These are phyloP conservation scores for Metschnikowia orientalis DNA, from an alignment of 805 yeast species.

Conservation along the genomic window DNA sequence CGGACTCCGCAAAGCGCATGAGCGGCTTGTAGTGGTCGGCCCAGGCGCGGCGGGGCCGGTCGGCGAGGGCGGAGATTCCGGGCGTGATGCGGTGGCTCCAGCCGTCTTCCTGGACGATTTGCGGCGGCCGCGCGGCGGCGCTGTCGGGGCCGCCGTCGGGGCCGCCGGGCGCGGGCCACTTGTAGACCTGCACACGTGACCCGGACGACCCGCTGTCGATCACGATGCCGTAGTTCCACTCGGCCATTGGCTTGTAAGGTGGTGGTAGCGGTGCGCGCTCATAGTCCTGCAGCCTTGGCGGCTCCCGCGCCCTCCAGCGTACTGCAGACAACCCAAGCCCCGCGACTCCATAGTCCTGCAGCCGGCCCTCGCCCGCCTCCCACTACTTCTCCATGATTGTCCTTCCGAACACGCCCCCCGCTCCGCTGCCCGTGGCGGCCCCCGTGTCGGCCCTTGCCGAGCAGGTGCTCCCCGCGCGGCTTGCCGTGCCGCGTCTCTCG, in stretches of 20 bases:
- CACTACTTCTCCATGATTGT: slow-evolving; percentile 23
- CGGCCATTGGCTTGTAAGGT: slow-evolving; percentile 5
- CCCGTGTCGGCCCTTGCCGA: slow-evolving; percentile 4
- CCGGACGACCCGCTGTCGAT: slow-evolving; percentile 97
- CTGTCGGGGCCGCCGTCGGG: slow-evolving; percentile 10
- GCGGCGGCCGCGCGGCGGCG: slow-evolving; percentile 56
- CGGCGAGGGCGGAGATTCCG: slow-evolving; percentile 68
- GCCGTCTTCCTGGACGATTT: slow-evolving; percentile 53
- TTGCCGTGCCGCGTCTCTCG: slow-evolving; percentile 19
- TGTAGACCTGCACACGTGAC: slow-evolving; percentile 77
- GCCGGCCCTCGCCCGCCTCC: no score
- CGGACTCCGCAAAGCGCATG: slow-evolving; percentile 60
- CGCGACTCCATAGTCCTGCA: no score
- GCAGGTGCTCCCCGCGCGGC: slow-evolving; percentile 7
- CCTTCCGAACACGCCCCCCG: slow-evolving; percentile 33
- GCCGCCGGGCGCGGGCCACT: slow-evolving; percentile 49
- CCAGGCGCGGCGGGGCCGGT: slow-evolving; percentile 57
- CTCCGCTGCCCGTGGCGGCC: slow-evolving; percentile 15
- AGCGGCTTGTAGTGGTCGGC: slow-evolving; percentile 61
- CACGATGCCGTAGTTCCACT: slow-evolving; percentile 69
- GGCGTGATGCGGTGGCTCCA: slow-evolving; percentile 78
- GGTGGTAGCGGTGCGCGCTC: no score
- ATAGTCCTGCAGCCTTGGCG: no score
- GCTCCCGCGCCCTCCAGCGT: no score
- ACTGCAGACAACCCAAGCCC: no score